These are phyloP conservation scores for Verticillium dahliae DNA, from an alignment of 2,329 filamentous ascomycete genomes.

Conservation along the genomic window DNA sequence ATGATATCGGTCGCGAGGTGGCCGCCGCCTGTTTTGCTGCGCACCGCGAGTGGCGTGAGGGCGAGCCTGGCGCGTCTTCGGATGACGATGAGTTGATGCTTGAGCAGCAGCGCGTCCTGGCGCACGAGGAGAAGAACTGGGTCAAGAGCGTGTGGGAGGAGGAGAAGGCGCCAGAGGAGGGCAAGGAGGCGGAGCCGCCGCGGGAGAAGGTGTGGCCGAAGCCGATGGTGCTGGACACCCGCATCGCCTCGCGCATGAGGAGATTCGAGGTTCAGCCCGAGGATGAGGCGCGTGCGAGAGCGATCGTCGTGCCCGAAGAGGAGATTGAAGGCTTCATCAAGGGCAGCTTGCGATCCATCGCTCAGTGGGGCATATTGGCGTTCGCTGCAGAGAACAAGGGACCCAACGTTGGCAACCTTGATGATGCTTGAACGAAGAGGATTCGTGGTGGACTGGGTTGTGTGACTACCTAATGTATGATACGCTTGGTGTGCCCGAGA, in stretches of 20 bases:
- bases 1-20: constrained; percentile 80
- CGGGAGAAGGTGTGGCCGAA: constrained; percentile 71
- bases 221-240: constrained; percentile 66
- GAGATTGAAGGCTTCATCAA: constrained; percentile 66
- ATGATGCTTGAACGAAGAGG: constrained; percentile 15
- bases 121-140: constrained; percentile 74
- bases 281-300: constrained; percentile 60
- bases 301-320: constrained; percentile 57
- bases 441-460: neutral
- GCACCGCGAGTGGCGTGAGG: constrained; percentile 41
- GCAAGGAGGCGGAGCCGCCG: constrained; percentile 31
- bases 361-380: constrained; percentile 40
- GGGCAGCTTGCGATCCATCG: constrained; percentile 47
- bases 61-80: constrained; percentile 18
- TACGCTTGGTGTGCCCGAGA: neutral
- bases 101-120: constrained; percentile 61
- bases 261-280: constrained; percentile 64
- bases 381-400: constrained; percentile 32
- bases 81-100: neutral
- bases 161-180: constrained; percentile 32
- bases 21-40: constrained; percentile 72
- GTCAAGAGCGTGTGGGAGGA: constrained; percentile 68
- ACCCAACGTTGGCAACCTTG: constrained; percentile 32
- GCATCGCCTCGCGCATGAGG: constrained; percentile 74
- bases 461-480: neutral